Evolutionary conservation across 352 stramenopile genomes (phyloP), one percentile per base, ranked within the genome.

Genomic region (Phytopythium sindhum): DNA sequence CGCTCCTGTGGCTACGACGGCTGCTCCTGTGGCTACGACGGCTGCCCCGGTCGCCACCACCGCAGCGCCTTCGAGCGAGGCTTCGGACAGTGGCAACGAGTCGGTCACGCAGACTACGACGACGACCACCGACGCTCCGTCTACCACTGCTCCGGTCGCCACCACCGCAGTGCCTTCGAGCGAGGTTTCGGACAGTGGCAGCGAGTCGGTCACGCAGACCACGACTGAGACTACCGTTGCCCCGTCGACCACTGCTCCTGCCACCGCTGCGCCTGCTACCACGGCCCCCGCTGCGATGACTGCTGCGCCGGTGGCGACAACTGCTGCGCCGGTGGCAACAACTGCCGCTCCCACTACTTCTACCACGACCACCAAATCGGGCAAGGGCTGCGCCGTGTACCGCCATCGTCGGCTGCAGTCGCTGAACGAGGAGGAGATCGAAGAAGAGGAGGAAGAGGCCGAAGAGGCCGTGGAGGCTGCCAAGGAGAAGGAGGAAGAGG

Each of bases 361-460:
- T 9, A 14, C 23, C 23, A 31, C 23, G 10, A 15, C n/a, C n/a
- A 63, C 44, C 19, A 56, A 53, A 26, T 63, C 65, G 23, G 71
- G 68, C 60, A 72, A 57, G 35, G 60, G 60, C 21, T 66, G 60
- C 42, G 62, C 64, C 9, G 68, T 65, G 28, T 58, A 48, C 11
- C 63, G 59, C 23, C 60, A 63, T 52, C 65, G 68, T 17, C 68
- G 72, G 7, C 50, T 75, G 39, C 35, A 61, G 23, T n/a, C 33
- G 6, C 62, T 69, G 28, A 57, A 63, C n/a, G 63, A 76, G 60
- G 62, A 65, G 4, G 54, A 69, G 23, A 51, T 79, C 39, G 66
- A 77, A 41, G 50, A 72, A 6, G 69, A 76, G 26, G 65, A 74
- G 54, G 57, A 64, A 7, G 60, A 79, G 11, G 66, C 60, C 8